phyloP scores from a whole-genome alignment of 1,284 basidiomycete species.

The Rhodotorula mucilaginosa region DNA sequence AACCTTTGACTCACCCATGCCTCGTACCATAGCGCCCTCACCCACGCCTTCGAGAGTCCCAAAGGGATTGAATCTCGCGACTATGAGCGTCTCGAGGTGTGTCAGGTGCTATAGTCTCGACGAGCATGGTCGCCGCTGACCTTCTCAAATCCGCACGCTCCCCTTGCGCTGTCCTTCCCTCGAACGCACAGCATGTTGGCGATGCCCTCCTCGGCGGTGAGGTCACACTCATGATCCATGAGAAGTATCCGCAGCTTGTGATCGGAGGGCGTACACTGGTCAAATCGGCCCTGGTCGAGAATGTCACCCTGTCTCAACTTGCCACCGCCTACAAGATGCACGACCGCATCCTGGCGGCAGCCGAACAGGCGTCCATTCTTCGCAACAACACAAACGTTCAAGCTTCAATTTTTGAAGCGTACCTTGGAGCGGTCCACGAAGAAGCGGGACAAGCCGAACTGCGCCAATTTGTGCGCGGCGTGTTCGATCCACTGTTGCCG shows the following conservation, averaged over 20 bases:
- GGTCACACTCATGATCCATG: slow-evolving; percentile 8
- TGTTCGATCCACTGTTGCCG: not conserved
- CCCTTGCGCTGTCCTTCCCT: too few relatives aligned
- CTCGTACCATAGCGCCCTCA: too few relatives aligned
- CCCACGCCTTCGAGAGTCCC: too few relatives aligned
- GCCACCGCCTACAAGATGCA: not conserved
- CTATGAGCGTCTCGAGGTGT: too few relatives aligned
- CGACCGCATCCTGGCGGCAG: not conserved
- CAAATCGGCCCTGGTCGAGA: slow-evolving; percentile 15
- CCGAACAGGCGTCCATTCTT: not conserved
- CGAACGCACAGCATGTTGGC: slow-evolving; percentile 18
- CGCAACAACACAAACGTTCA: not conserved
- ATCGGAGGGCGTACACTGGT: slow-evolving; percentile 8
- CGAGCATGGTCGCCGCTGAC: too few relatives aligned
- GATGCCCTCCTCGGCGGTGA: slow-evolving; percentile 23
- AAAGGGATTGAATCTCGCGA: too few relatives aligned
- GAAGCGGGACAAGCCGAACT: not conserved
- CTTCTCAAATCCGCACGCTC: too few relatives aligned
- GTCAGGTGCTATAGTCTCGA: too few relatives aligned
- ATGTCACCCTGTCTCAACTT: too few relatives aligned
- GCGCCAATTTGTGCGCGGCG: not conserved
- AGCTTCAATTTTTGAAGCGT: not conserved
- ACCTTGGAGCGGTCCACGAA: not conserved
- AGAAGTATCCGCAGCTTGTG: slow-evolving; percentile 6
- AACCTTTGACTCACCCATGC: too few relatives aligned